These are phyloP conservation scores for Melampsora americana DNA, from an alignment of 1,284 basidiomycete genomes.

Conservation along the genomic window DNA sequence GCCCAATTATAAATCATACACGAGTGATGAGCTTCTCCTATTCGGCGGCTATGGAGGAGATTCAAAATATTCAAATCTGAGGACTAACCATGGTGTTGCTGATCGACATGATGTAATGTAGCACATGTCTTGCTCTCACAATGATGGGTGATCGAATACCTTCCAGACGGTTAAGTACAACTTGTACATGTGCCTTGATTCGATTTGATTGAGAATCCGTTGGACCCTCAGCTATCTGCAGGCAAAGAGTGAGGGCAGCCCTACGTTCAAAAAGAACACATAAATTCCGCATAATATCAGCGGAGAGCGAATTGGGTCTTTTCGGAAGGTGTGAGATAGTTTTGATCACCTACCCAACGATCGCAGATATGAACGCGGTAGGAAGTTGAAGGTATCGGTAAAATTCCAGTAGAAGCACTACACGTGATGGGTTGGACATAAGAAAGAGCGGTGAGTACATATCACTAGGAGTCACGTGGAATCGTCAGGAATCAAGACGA, in stretches of 20 bases:
- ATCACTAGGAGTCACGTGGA: neutral
- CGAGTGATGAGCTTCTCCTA: no score
- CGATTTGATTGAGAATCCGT: conserved; percentile 6
- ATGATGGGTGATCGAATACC: conserved; percentile 38
- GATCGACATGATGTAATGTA: conserved; percentile 32
- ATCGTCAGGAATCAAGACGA: neutral
- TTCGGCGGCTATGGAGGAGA: no score
- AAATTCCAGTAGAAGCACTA: conserved; percentile 35
- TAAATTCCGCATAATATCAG: no score
- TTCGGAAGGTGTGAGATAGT: neutral
- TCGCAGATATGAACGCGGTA: conserved; percentile 42
- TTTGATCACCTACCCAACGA: conserved; percentile 19
- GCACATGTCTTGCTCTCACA: conserved; percentile 26
- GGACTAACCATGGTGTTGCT: no score
- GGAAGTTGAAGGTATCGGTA: conserved; percentile 38
- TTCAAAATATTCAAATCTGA: no score
- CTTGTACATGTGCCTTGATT: conserved; percentile 24
- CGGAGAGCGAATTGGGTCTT: neutral
- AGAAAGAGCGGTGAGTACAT: neutral
- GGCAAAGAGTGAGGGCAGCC: conserved; percentile 35
- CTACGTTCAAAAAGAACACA: neutral
- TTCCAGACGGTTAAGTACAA: conserved; percentile 31
- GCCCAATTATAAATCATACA: no score
- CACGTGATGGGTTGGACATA: neutral
- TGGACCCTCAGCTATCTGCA: conserved; percentile 30